Percentiles rank a stretch among this genome's conserved stretches.
Conservation (phyloP, 345 rosid species). For the Salix suchowensis region DNA sequence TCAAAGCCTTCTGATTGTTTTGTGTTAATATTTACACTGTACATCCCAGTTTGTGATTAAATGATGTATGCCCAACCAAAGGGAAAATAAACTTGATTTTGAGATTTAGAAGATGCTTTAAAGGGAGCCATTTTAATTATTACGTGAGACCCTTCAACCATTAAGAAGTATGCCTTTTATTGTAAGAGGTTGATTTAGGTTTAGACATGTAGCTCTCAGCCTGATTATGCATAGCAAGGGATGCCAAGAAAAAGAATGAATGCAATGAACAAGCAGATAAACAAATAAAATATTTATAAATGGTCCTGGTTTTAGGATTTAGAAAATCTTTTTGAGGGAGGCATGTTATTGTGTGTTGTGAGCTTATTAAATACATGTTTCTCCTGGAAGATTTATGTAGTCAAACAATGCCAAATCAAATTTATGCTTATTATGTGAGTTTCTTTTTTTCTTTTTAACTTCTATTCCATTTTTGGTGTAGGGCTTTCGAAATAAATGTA, state of each 20-base stretch:
- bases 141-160: neutral
- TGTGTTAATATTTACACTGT: neutral
- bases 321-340: neutral
- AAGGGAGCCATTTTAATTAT: neutral
- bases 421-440: neutral
- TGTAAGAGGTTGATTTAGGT: neutral
- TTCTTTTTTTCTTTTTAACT: neutral
- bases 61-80: neutral
- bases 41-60: neutral
- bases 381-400: neutral
- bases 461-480: neutral
- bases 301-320: neutral
- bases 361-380: neutral
- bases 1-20: neutral
- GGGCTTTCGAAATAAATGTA: neutral
- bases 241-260: neutral
- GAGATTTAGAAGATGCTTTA: constrained; percentile 1
- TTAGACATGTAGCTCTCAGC: neutral
- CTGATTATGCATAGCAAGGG: neutral
- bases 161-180: neutral
- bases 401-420: neutral
- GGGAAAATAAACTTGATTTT: neutral
- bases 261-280: neutral
- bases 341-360: neutral
- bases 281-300: neutral